Evolutionary conservation across 148 eudicot genomes (phyloP), one percentile per base, ranked within the genome.

Genomic region (Nepenthes mirabilis): DNA sequence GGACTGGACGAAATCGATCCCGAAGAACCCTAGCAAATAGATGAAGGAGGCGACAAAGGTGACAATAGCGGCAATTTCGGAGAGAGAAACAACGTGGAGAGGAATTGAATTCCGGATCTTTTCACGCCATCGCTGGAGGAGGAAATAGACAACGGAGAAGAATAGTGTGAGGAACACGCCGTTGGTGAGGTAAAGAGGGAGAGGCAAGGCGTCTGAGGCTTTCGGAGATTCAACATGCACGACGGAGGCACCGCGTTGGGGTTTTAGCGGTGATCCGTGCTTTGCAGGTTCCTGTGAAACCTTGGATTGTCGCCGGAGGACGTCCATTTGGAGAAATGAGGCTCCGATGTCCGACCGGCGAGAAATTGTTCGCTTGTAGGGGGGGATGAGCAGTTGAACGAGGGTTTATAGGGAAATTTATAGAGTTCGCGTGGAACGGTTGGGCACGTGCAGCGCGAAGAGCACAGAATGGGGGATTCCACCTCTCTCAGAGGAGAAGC

Each of bases 71-170:
- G 68, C 70, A 54, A 91, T 79, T 59, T 91, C 97, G 47, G 96
- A 83, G 56, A 91, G 74, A 11, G 84, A 75, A 56, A 91, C 72
- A 51, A 91, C 81, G 55, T 91, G 95, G 36, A 91, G 88, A 61
- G 96, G 97, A 0, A 81, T 85, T n/a, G 94, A 88, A 61, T 74
- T 83, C 0, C 95, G 82, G 62, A 91, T 87, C 78, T 91, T 91
- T 72, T 87, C 93, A 37, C 95, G 78, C 97, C 97, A 91, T 1
- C 97, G 79, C 59, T 72, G 82, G 23, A 91, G 79, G 37, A 91
- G 88, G 58, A 76, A 91, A 66, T 88, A 88, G 6, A 87, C 88
- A 2, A 85, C 88, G 55, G 90, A 75, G 79, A 91, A 91, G 65
- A 91, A 91, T 10, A 91, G 72, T 11, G 90, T 72, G 62, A 91